Evolutionary conservation across 257 asterid genomes (phyloP).

Genomic region (Gardenia jasminoides): DNA sequence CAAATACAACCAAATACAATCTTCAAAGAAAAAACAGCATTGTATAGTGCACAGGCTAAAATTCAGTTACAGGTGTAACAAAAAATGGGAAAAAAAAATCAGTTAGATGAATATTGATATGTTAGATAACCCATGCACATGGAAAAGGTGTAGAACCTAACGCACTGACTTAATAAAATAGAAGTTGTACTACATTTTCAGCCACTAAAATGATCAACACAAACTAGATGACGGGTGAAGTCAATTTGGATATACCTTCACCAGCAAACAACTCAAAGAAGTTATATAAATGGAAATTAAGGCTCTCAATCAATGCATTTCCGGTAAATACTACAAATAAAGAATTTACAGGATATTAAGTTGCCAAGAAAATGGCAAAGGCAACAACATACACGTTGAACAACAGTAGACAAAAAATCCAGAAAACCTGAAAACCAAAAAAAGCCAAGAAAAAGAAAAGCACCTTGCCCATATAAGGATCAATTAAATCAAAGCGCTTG

Average conservation of each 20-base stretch:
- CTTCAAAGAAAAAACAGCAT: neutral
- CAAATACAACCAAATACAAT: constrained; percentile 7
- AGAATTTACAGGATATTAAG: neutral
- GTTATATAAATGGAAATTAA: neutral
- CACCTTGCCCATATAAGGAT: constrained; percentile 99
- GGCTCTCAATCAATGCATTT: neutral
- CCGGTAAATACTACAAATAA: neutral
- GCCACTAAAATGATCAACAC: no score
- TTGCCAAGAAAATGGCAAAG: neutral
- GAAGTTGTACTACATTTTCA: no score
- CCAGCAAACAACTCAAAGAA: neutral
- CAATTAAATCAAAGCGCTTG: constrained; percentile 94
- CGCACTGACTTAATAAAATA: neutral
- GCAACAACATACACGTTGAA: neutral
- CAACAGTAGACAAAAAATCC: neutral
- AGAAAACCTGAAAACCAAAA: neutral
- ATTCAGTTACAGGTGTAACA: neutral
- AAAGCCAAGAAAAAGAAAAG: neutral
- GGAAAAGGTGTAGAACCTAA: neutral
- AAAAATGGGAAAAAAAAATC: neutral
- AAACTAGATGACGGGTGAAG: neutral
- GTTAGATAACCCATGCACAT: neutral
- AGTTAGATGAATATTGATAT: neutral
- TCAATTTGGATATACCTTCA: neutral
- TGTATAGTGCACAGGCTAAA: neutral